Percentiles rank a stretch among this genome's conserved stretches.
phyloP scores from a whole-genome alignment of 2,329 filamentous ascomycete genomes.

The Penicillium thymicola region DNA sequence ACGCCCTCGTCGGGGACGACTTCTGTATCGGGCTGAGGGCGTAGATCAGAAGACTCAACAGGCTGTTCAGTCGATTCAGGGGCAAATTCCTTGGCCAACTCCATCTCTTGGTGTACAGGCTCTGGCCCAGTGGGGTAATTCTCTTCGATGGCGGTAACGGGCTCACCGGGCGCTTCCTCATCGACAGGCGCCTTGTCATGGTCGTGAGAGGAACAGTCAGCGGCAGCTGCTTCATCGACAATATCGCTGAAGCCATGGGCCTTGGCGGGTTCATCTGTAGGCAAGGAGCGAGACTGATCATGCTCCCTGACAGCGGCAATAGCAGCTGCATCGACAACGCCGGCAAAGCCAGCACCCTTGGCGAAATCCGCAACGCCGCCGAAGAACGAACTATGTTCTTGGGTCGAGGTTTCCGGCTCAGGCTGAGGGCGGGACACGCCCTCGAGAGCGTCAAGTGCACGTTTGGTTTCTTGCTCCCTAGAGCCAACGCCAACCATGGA shows the following conservation, averaged over 20 bases:
- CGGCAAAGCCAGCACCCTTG: slow-evolving; percentile 16
- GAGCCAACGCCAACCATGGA: slow-evolving; percentile 26
- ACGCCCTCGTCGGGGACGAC: slow-evolving; percentile 14
- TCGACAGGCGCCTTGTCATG: slow-evolving; percentile 2
- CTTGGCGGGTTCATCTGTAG: neutral
- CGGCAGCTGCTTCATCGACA: slow-evolving; percentile 20
- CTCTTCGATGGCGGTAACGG: slow-evolving; percentile 16
- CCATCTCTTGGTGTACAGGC: neutral
- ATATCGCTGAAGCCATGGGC: slow-evolving; percentile 14
- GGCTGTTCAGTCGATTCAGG: slow-evolving; percentile 5
- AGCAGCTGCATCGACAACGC: slow-evolving; percentile 26
- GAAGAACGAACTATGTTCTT: slow-evolving; percentile 8
- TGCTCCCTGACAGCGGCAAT: slow-evolving; percentile 17
- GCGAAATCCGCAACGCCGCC: neutral
- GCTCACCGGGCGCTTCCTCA: slow-evolving; percentile 8
- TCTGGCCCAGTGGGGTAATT: neutral
- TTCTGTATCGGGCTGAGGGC: slow-evolving; percentile 8
- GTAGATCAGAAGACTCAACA: neutral
- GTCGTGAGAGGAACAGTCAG: slow-evolving; percentile 6
- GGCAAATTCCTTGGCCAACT: slow-evolving; percentile 4
- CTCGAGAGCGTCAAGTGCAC: slow-evolving; percentile 17
- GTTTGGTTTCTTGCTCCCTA: slow-evolving; percentile 16
- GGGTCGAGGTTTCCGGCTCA: slow-evolving; percentile 9
- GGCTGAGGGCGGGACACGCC: slow-evolving; percentile 11
- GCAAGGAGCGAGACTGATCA: slow-evolving; percentile 1